A percentile compares a stretch with the other conserved stretches of the same genome.
phyloP scores from a whole-genome alignment of 495 filamentous ascomycete species.

The Hypoxylon trugodes region DNA sequence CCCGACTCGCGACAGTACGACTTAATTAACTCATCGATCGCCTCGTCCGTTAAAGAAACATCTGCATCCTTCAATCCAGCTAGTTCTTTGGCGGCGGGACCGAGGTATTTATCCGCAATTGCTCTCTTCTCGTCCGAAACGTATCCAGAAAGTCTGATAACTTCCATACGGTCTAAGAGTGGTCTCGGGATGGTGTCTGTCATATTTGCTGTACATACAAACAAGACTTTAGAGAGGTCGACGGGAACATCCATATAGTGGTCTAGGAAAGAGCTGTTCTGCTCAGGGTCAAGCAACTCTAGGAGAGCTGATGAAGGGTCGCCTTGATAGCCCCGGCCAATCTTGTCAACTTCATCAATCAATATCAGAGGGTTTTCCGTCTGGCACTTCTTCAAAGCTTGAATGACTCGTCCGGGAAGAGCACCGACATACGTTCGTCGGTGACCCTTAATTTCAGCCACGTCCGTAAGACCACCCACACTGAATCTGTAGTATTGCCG shows the following conservation, averaged over 20 bases:
- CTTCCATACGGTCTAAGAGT: constrained; percentile 96
- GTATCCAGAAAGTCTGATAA: constrained; percentile 96
- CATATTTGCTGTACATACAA: constrained; percentile 99
- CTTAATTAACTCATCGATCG: constrained; percentile 96
- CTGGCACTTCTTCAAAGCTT: constrained; percentile 98
- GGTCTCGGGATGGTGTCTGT: constrained; percentile 98
- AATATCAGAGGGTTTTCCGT: constrained; percentile 97
- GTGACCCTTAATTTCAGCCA: constrained; percentile 99
- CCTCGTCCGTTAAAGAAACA: constrained; percentile 81
- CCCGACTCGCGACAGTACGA: constrained; percentile 97
- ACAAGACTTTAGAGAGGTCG: constrained; percentile 96
- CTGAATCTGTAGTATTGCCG: constrained; percentile 98
- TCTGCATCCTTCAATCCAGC: constrained; percentile 91
- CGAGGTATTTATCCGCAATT: constrained; percentile 92
- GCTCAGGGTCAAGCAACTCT: constrained; percentile 95
- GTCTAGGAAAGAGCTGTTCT: constrained; percentile 96
- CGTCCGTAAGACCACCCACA: constrained; percentile 95
- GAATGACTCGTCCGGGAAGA: constrained; percentile 94
- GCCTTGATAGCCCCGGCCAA: constrained; percentile 93
- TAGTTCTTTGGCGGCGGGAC: constrained; percentile 87
- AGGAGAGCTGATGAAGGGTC: constrained; percentile 95
- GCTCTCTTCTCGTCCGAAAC: constrained; percentile 99
- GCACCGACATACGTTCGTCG: constrained; percentile 96
- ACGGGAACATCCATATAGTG: constrained; percentile 99
- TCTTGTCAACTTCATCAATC: constrained; percentile 98